Evolutionary conservation across 164 flowering plant genomes (phyloP).

Genomic region (Nymphaea thermarum): DNA sequence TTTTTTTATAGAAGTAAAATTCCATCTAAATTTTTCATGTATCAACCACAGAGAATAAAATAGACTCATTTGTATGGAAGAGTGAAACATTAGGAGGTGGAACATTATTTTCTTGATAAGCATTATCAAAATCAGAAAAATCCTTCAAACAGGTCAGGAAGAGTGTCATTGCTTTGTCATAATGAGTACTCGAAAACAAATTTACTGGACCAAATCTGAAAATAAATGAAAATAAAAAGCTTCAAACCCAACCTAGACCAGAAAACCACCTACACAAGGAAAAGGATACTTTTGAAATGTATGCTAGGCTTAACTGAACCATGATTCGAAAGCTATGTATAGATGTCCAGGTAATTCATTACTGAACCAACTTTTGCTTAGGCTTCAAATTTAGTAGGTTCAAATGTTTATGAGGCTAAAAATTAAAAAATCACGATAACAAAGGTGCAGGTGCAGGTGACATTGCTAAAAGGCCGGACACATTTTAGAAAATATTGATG

Average conservation of each 20-base stretch:
- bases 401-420: no score
- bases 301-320: no score
- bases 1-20: background rate
- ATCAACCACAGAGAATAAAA: background rate
- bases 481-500: no score
- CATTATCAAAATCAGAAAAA: slow-evolving; percentile 80
- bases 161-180: slow-evolving; percentile 94
- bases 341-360: no score
- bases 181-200: slow-evolving; percentile 97
- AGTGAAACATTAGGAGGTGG: slow-evolving; percentile 81
- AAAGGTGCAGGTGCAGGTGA: no score
- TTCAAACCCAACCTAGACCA: background rate
- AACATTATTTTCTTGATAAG: slow-evolving; percentile 76
- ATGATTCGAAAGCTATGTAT: no score
- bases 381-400: no score
- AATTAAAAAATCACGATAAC: no score
- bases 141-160: slow-evolving; percentile 86
- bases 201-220: slow-evolving; percentile 96
- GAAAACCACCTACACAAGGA: no score
- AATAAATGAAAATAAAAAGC: slow-evolving; percentile 3
- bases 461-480: no score
- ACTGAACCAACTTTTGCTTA: no score
- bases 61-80: slow-evolving; percentile 38
- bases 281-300: no score
- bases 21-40: background rate